Conservation (phyloP, 805 yeast species). For the Nakazawaea molendinolei region DNA sequence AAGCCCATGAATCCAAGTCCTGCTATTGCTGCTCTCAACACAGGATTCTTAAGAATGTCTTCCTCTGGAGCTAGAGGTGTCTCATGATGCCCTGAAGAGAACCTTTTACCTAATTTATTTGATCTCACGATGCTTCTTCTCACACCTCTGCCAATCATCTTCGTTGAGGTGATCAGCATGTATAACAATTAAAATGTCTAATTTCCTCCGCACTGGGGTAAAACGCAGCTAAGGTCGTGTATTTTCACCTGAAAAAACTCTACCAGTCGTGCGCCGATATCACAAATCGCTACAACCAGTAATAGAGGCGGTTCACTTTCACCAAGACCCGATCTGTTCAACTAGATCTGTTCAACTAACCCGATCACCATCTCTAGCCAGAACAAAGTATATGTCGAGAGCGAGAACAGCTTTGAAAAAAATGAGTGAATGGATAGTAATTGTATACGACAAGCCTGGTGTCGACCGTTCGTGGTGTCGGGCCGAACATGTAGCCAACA, state of each 20-base stretch:
- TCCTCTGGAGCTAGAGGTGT: slow-evolving; percentile 21
- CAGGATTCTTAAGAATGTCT: slow-evolving; percentile 20
- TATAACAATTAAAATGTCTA: too few relatives aligned
- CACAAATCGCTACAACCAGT: too few relatives aligned
- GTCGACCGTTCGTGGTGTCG: slow-evolving; percentile 35
- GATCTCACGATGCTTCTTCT: too few relatives aligned
- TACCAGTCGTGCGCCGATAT: too few relatives aligned
- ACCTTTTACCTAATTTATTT: slow-evolving; percentile 6
- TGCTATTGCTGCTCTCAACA: slow-evolving; percentile 17
- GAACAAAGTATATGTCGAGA: not conserved
- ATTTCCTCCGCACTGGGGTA: too few relatives aligned
- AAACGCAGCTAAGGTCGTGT: too few relatives aligned
- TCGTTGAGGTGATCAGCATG: too few relatives aligned
- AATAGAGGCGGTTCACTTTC: too few relatives aligned
- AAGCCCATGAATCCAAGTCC: slow-evolving; percentile 31
- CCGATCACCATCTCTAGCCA: too few relatives aligned
- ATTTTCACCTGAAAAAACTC: too few relatives aligned
- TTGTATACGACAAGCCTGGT: slow-evolving; percentile 64
- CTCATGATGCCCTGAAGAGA: slow-evolving; percentile 14
- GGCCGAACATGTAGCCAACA: slow-evolving; percentile 43
- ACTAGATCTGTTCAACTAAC: not conserved
- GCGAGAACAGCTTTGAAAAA: slow-evolving; percentile 20
- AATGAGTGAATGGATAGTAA: slow-evolving; percentile 59
- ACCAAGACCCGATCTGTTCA: too few relatives aligned
- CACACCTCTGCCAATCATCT: too few relatives aligned